Evolutionary conservation across 139 green algal genomes (phyloP), one percentile per base, ranked within the genome.

Genomic region (Tetraselmis chui): DNA sequence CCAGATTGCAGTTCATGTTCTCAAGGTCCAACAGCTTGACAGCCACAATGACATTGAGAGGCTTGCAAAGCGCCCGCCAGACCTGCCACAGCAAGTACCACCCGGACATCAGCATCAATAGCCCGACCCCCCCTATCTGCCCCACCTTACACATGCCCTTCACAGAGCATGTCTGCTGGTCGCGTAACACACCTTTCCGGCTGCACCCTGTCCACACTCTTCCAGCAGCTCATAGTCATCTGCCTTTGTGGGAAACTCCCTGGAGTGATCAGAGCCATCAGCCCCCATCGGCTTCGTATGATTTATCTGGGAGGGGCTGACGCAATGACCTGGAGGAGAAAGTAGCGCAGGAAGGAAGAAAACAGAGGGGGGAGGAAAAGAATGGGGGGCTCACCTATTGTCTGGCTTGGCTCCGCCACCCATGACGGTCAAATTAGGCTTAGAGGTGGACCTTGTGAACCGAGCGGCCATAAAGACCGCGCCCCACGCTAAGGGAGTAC

Each of bases 1-100:
- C 95, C 87, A 98, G 88, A 83, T 88, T 91, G 89, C 90, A 95
- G 83, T 94, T 95, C 76, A 97, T 86, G 83, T 92, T 94, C 82
- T 99, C 97, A 79, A 99, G 84, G 86, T 99, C 96, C 83, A 99
- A 85, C 74, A 94, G 90, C 89, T 99, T 99, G 26, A 99, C 91
- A 23, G 97, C 96, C 1, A 98, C 92, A 1, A 92, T 87, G 78
- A 97, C 93, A 1, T 91, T 86, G 29, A 88, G 82, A 1, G 91
- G 83, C 58, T 93, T 88, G 87, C 94, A 98, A 23, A 86, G 84
- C 0, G 95, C 96, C 2, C 91, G 90, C 83, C 93, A 95, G 1
- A 97, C 93, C 92, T 97, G 86, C 31, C n/a, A n/a, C n/a, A n/a
- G n/a, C n/a, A n/a, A n/a, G n/a, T 25, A 59, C 26, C 24, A 26